Evolutionary conservation across 2,329 filamentous ascomycete genomes (phyloP), one percentile per base, ranked within the genome.

Genomic region (Keithomyces neogunnii): DNA sequence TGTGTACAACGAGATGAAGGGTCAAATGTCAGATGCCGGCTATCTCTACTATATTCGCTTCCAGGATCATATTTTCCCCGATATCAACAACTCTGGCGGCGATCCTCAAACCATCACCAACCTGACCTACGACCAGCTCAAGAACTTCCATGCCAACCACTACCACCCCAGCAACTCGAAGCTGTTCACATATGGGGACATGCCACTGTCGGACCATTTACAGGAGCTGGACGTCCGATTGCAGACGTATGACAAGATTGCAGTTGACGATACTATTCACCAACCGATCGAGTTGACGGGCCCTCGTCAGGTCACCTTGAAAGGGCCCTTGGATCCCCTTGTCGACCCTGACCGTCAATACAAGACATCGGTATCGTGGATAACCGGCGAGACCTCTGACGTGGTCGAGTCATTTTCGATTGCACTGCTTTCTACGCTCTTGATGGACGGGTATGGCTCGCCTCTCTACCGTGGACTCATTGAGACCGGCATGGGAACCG

Each of bases 1-100:
- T 1, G 92, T 97, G 1, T 97, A 97, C 73, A 99, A 99, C 63
- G 93, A 99, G 73, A 99, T 99, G 93, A 99, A 99, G 72, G 93
- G 93, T 0, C 91, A 96, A 65, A 95, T 97, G 85, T 97, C 93
- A 2, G 93, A 99, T 67, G 90, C 92, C 5, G 89, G 89, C 58
- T 99, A 99, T 62, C 75, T 97, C 1, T 99, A 89, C 73, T 97
- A 96, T 67, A 95, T 96, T 59, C 81, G 86, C 49, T 99, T 95
- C 69, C 89, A 95, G 64, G 90, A 97, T 61, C 86, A 93, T 65
- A 89, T 99, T 50, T 93, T 95, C 64, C 93, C 93, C 0, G 86
- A 86, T 38, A 86, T 99, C 66, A 88, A 99, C 72, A 97, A 99
- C 71, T 97, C 92, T 1, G 93, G 93, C 35, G 93, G 93, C 50